Evolutionary conservation across 345 rosid species (phyloP).

Genomic region (Sonneratia alba): DNA sequence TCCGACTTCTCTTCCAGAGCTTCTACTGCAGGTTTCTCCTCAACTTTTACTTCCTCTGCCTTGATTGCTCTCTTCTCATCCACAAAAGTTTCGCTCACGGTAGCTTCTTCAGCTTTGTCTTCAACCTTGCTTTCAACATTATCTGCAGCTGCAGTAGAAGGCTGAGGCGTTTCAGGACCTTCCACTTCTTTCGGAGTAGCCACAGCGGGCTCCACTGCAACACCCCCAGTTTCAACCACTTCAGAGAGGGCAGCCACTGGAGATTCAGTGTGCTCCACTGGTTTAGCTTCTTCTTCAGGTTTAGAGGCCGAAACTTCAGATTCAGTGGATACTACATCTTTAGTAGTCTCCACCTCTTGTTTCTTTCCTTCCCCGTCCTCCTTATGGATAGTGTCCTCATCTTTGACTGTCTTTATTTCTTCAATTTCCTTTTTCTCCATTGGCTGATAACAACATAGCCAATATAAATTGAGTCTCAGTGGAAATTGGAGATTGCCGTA

Average conservation of each 20-base stretch:
- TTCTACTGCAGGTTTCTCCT: constrained; percentile 6
- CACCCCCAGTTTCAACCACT: neutral
- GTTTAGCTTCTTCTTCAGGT: constrained; percentile 6
- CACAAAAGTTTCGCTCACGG: neutral
- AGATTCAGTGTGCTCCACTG: constrained; percentile 10
- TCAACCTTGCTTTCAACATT: neutral
- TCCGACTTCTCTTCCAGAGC: constrained; percentile 4
- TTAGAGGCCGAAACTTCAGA: constrained; percentile 5
- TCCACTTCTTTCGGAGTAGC: neutral
- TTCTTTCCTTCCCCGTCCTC: constrained; percentile 4
- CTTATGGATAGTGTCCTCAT: constrained; percentile 10
- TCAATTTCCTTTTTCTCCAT: constrained; percentile 18
- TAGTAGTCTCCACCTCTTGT: constrained; percentile 8
- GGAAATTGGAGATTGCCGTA: neutral
- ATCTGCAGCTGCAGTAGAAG: neutral
- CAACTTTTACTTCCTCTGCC: constrained; percentile 8
- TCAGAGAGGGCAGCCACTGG: neutral
- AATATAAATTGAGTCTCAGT: neutral
- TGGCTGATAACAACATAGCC: constrained; percentile 10
- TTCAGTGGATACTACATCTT: constrained; percentile 3
- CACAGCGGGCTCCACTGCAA: neutral
- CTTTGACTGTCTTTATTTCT: constrained; percentile 11
- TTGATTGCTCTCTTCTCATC: constrained; percentile 6
- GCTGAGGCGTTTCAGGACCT: neutral
- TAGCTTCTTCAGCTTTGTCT: neutral